Base-by-base conservation (phyloP, 345 rosid species). In the Cardamine occulta region DNA sequence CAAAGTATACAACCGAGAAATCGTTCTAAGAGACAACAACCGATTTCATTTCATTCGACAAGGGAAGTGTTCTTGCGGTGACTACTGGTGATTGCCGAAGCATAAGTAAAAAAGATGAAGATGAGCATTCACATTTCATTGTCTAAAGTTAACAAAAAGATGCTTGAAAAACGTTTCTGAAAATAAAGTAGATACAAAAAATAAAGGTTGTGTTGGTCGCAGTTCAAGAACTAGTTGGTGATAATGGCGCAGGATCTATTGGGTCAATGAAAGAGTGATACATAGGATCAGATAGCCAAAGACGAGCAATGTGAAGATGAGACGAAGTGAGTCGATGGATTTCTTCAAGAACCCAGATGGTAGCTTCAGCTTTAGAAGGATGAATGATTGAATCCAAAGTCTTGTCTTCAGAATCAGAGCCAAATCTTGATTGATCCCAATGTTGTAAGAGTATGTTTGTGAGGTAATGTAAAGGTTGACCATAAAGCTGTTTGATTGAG, bases 401-500 rank as follows among this genome's bases (percentile, higher is more conserved):
- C 62, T 47, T 66, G 14, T 85, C 70, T 79, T 91, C 87, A 72
- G 86, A 81, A 71, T 76, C 89, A 8, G 78, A 34, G 62, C 88
- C 91, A 11, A 80, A 24, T 75, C 91, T 86, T 75, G 80, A 59
- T 45, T 82, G 82, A 77, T 95, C 98, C 99, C 97, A 90, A 61
- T 77, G 87, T 54, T 77, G 87, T 58, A 92, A 80, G 15, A 77
- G 84, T 66, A 80, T 69, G 74, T 92, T 92, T 10, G 97, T 90
- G 32, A 86, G 89, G 85, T 86, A 95, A 88, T 92, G 99, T 76
- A 95, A 74, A 19, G 99, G 98, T 45, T 95, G 99, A 73, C 79
- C 81, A 54, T 92, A 92, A 19, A 92, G 72, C 54, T 80, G 77
- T 77, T 95, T 92, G 55, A 95, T 70, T 9, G 99, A 92, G 26